Evolutionary conservation across 2,329 filamentous ascomycete genomes (phyloP).

Genomic region (Cladorrhinum sp.): DNA sequence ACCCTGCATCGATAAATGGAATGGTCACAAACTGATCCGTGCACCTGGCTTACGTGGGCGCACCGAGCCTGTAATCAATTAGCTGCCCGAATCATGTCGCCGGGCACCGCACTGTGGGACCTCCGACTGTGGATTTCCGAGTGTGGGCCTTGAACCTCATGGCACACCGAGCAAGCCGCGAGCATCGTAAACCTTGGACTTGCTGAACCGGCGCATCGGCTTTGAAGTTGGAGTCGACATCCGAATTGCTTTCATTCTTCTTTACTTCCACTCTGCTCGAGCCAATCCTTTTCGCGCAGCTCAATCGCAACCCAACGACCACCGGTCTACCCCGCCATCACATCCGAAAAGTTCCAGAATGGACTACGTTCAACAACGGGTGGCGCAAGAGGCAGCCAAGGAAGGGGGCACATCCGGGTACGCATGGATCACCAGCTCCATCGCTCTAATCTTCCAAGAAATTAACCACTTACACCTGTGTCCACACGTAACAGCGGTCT

Average conservation of each 20-base stretch:
- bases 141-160: neutral
- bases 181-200: neutral
- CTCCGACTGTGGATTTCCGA: neutral
- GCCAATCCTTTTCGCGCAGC: neutral
- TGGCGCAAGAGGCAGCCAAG: slow-evolving; percentile 52
- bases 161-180: slow-evolving; percentile 6
- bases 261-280: neutral
- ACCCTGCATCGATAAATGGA: neutral
- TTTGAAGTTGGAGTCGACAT: neutral
- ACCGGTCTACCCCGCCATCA: neutral
- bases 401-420: slow-evolving; percentile 34
- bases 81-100: neutral
- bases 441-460: neutral
- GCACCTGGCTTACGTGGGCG: neutral
- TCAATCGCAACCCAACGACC: neutral
- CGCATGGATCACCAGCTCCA: slow-evolving; percentile 11
- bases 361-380: slow-evolving; percentile 57
- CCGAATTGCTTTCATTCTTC: neutral
- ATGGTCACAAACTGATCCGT: neutral
- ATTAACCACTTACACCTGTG: neutral
- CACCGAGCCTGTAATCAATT: neutral
- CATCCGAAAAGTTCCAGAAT: slow-evolving; percentile 32
- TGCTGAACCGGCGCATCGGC: neutral
- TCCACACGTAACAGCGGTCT: slow-evolving; percentile 39
- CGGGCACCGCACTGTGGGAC: neutral